Evolutionary conservation across 2,329 filamentous ascomycete species (phyloP).

Genomic region (Atkinsonella texensis): DNA sequence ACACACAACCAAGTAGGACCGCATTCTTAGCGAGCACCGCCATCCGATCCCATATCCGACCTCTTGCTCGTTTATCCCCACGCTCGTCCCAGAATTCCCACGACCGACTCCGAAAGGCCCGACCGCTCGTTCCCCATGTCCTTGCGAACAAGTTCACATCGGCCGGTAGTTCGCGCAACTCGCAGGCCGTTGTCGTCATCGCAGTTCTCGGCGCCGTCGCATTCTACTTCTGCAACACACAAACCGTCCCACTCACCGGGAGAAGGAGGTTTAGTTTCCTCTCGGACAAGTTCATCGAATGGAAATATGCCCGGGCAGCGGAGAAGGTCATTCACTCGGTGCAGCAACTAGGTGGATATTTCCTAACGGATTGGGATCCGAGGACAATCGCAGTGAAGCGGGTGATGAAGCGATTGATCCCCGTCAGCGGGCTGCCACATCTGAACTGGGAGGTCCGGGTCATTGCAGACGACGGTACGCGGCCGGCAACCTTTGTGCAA

Average conservation of each 20-base stretch:
- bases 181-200: slow-evolving; percentile 25
- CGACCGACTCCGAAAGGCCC: slow-evolving; percentile 18
- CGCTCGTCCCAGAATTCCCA: slow-evolving; percentile 12
- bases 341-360: slow-evolving; percentile 35
- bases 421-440: slow-evolving; percentile 48
- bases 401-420: slow-evolving; percentile 55
- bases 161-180: slow-evolving; percentile 18
- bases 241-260: slow-evolving; percentile 61
- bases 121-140: slow-evolving; percentile 19
- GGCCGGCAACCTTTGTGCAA: neutral
- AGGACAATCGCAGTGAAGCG: slow-evolving; percentile 44
- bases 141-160: slow-evolving; percentile 15
- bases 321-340: slow-evolving; percentile 38
- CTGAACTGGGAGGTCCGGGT: slow-evolving; percentile 61
- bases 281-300: slow-evolving; percentile 44
- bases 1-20: neutral
- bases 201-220: slow-evolving; percentile 31
- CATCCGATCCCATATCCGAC: neutral
- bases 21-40: neutral
- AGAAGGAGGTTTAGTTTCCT: slow-evolving; percentile 59
- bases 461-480: slow-evolving; percentile 49
- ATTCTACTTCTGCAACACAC: slow-evolving; percentile 58
- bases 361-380: slow-evolving; percentile 48
- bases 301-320: slow-evolving; percentile 18
- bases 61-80: slow-evolving; percentile 12